Conservation (phyloP, 1,284 basidiomycete species). For the Anthracocystis panici-leucophaei region DNA sequence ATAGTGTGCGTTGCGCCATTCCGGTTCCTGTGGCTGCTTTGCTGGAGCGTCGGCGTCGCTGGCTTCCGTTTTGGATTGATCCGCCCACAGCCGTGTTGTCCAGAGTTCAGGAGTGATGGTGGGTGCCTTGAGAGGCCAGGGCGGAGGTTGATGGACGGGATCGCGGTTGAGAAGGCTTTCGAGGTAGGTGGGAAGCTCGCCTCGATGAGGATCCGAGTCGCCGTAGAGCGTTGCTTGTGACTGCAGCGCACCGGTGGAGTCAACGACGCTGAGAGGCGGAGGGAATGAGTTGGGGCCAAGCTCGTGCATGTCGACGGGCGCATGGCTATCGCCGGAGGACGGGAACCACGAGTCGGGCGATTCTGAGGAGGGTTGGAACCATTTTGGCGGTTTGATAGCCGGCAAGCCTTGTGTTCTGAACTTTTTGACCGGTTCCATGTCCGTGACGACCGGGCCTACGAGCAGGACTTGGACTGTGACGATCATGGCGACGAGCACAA, state of each 20-base stretch:
- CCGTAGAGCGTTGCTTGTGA: slow-evolving; percentile 38
- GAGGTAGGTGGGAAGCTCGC: slow-evolving; percentile 46
- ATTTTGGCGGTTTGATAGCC: slow-evolving; percentile 30
- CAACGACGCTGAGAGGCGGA: slow-evolving; percentile 24
- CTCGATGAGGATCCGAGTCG: slow-evolving; percentile 56
- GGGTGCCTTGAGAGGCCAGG: slow-evolving; percentile 44
- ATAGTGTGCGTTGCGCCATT: slow-evolving; percentile 56
- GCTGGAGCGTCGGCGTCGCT: slow-evolving; percentile 54
- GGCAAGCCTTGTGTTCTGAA: slow-evolving; percentile 27
- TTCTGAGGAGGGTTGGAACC: slow-evolving; percentile 19
- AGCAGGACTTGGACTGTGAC: slow-evolving; percentile 40
- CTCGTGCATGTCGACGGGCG: background rate
- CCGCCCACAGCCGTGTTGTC: slow-evolving; percentile 44
- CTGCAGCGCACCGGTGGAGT: slow-evolving; percentile 4
- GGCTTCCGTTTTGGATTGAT: slow-evolving; percentile 49
- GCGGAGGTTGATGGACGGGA: slow-evolving; percentile 46
- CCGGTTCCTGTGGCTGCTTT: slow-evolving; percentile 46
- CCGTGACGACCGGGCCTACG: slow-evolving; percentile 37
- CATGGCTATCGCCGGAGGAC: slow-evolving; percentile 1
- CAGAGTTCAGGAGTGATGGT: slow-evolving; percentile 42
- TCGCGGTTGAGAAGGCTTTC: slow-evolving; percentile 36
- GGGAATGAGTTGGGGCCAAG: slow-evolving; percentile 36
- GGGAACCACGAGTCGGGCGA: slow-evolving; percentile 34
- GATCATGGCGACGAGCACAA: slow-evolving; percentile 39
- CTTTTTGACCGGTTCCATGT: slow-evolving; percentile 47